Evolutionary conservation across 495 filamentous ascomycete genomes (phyloP).

Genomic region (Ascobolus immersus): DNA sequence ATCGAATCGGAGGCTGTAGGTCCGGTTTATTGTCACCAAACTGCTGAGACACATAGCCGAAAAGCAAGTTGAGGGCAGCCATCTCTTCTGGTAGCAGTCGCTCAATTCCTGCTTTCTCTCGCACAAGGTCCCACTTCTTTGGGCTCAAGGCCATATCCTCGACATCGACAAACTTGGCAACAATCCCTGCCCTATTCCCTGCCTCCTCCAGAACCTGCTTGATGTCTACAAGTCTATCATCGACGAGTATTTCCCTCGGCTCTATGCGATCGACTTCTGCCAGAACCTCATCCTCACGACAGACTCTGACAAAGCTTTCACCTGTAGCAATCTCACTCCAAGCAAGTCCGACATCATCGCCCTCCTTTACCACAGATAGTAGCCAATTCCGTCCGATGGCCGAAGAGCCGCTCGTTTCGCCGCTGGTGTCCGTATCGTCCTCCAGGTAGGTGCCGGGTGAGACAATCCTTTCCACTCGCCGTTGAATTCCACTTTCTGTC

Average conservation of each 20-base stretch:
- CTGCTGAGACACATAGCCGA: constrained; percentile 56
- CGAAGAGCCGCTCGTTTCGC: no score
- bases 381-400: no score
- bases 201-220: constrained; percentile 15
- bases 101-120: constrained; percentile 18
- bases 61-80: constrained; percentile 47
- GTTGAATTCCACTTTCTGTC: no score
- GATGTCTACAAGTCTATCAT: constrained; percentile 32
- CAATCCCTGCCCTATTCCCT: background rate
- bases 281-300: constrained; percentile 41
- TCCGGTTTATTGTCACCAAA: constrained; percentile 59
- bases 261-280: constrained; percentile 59
- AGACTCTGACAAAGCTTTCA: constrained; percentile 69
- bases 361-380: constrained; percentile 8
- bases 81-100: constrained; percentile 27
- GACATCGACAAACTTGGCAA: background rate
- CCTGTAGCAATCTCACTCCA: constrained; percentile 93
- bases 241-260: constrained; percentile 63
- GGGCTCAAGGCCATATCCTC: background rate
- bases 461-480: constrained; percentile 60
- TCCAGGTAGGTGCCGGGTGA: constrained; percentile 91
- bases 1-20: constrained; percentile 55
- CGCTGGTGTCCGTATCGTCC: constrained; percentile 76
- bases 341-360: constrained; percentile 40
- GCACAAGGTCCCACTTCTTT: background rate